Evolutionary conservation across 768 basidiomycete species (phyloP).

Genomic region (Suillus sp.): DNA sequence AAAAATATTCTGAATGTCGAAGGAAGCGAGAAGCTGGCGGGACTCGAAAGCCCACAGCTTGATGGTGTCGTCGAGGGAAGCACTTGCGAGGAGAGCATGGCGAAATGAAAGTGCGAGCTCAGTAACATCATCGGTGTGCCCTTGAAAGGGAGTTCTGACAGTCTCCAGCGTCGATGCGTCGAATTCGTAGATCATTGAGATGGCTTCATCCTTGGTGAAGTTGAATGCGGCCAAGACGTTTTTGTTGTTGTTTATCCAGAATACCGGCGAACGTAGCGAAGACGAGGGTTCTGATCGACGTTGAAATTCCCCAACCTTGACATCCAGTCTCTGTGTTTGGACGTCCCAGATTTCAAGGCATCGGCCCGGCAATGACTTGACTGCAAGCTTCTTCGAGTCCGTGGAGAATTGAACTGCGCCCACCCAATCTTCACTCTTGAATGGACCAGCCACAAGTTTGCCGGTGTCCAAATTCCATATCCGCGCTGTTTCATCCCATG

Average conservation of each 20-base stretch:
- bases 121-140: too few relatives aligned
- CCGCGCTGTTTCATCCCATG: background rate
- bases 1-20: constrained; percentile 4
- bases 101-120: too few relatives aligned
- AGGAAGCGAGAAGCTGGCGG: background rate
- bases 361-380: fast-evolving
- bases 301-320: background rate
- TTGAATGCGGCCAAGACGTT: background rate
- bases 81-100: too few relatives aligned
- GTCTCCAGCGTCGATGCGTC: too few relatives aligned
- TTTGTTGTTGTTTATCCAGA: background rate
- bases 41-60: background rate
- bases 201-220: background rate
- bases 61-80: too few relatives aligned
- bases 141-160: too few relatives aligned
- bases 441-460: background rate
- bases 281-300: fast-evolving
- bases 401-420: background rate
- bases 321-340: background rate
- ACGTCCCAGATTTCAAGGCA: background rate
- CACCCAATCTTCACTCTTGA: background rate
- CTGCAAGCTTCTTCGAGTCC: background rate
- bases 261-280: background rate
- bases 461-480: background rate
- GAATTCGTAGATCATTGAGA: background rate